Base-by-base conservation (phyloP, 371 early-diverging fungal species). In the Smittium culicis region DNA sequence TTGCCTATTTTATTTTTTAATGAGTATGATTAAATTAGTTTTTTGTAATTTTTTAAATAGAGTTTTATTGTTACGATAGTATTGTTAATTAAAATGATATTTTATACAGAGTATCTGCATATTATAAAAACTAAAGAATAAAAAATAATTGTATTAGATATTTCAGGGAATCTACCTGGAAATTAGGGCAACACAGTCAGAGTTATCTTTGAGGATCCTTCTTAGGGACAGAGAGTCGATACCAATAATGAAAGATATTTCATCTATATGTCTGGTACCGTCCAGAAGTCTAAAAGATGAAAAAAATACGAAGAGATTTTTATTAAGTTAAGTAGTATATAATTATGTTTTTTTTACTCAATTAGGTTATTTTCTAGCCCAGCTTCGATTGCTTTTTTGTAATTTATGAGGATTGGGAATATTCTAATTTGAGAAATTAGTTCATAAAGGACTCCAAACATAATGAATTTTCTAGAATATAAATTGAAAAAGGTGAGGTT, bases 241-340 rank as follows among this genome's bases (percentile, higher is more conserved):
- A 45, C 45, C 45, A 5, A 45, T 45, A 20, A 45, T 45, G n/a
- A 63, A 63, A 11, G 63, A 31, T 32, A 76, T 76, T 35, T 76
- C 77, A 67, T 76, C 77, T 32, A 76, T 33, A 30, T 73, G 73
- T 54, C 74, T 76, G 1, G 69, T 69, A 8, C 76, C 76, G 24
- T 76, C 77, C 3, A 76, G 67, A 70, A 76, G 58, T n/a, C 5
- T 25, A 27, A 69, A 30, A 16, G 69, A 16, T 0, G 35, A 60
- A 11, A 56, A 28, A 1, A 20, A 66, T 57, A 73, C 54, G 27
- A 8, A 34, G 29, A 33, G 5, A 28, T 11, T 11, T 34, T 16
- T 29, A 29, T 11, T 5, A 5, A 11, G 24, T 45, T 14, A 33
- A 29, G 29, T 28, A 61, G 27, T 55, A n/a, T 5, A 34, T 35